Evolutionary conservation across 2,329 filamentous ascomycete genomes (phyloP), one percentile per base, ranked within the genome.

Genomic region (Ophiostoma quercus): DNA sequence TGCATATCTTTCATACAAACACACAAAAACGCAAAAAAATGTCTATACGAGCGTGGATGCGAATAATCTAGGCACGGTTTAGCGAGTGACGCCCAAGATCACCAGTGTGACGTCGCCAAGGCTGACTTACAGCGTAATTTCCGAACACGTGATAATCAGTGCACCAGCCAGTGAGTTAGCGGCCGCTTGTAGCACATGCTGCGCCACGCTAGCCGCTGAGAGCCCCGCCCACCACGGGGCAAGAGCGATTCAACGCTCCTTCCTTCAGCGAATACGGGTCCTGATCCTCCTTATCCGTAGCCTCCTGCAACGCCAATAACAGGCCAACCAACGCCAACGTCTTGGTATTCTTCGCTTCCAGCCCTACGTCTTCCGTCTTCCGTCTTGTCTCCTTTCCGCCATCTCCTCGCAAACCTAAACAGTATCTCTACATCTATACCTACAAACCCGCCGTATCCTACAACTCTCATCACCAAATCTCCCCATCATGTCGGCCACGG

Each of bases 401-500:
- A 25, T 25, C 3, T 57, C 25, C 2, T 62, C 57, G 7, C 14
- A 51, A 39, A 65, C 62, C 34, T 39, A 39, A 7, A 39, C 62
- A 65, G 8, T 22, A 65, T 65, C 8, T 34, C 34, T 34, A 34
- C 34, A 34, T 34, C 34, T 34, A 34, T 8, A 34, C 62, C 62
- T 65, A 65, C n/a, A 39, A 25, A 19, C 32, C 19, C 57, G 57
- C 8, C 57, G 57, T 25, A 25, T 65, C 9, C 34, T 65, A 63
- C 60, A 8, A 37, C 32, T 22, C 32, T 63, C 32, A 11, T 19
- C n/a, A n/a, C 34, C 3, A 3, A 11, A 9, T 3, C 9, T 12
- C 11, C 3, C 32, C 62, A 2, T 16, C 62, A 67, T 67, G 66
- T 67, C 66, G 22, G 66, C 66, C 66, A 11, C 65, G 67, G 68